phyloP scores from a whole-genome alignment of 768 basidiomycete genomes.

The Suillus sp. region DNA sequence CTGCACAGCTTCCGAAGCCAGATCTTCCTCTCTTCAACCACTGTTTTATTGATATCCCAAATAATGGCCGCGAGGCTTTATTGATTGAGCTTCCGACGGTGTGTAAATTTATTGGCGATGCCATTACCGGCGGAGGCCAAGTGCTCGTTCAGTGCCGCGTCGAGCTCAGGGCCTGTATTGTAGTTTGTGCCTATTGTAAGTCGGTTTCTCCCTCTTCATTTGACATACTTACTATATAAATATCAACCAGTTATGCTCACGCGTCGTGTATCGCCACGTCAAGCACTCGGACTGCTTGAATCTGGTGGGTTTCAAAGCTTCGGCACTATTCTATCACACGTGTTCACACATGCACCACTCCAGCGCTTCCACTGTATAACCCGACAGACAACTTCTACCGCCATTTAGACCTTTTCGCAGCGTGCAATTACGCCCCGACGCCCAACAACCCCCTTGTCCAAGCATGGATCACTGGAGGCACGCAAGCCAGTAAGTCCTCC shows the following conservation, averaged over 20 bases:
- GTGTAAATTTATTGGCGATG: slow-evolving; percentile 48
- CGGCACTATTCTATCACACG: neutral
- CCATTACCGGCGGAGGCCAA: slow-evolving; percentile 41
- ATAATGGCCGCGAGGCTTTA: slow-evolving; percentile 41
- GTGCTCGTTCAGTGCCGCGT: slow-evolving; percentile 57
- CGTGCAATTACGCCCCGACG: slow-evolving; percentile 43
- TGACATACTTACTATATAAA: neutral
- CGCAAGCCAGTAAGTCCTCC: slow-evolving; percentile 14
- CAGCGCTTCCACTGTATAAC: slow-evolving; percentile 58
- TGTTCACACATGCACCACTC: neutral
- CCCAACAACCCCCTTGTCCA: slow-evolving; percentile 41
- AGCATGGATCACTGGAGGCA: slow-evolving; percentile 38
- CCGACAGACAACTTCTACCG: slow-evolving; percentile 48
- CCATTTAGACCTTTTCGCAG: slow-evolving; percentile 49
- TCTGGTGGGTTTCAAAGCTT: slow-evolving; percentile 37
- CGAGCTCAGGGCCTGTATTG: slow-evolving; percentile 57
- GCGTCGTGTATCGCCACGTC: slow-evolving; percentile 38
- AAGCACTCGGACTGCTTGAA: slow-evolving; percentile 45
- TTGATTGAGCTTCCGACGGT: slow-evolving; percentile 48
- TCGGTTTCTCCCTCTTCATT: neutral
- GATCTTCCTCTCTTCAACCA: slow-evolving; percentile 38
- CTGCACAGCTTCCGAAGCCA: slow-evolving; percentile 45
- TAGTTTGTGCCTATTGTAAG: slow-evolving; percentile 56
- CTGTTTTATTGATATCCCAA: slow-evolving; percentile 44
- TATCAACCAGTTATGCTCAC: slow-evolving; percentile 48